Conservation (phyloP, 78 protist genomes). For the Emiliania huxleyi region DNA sequence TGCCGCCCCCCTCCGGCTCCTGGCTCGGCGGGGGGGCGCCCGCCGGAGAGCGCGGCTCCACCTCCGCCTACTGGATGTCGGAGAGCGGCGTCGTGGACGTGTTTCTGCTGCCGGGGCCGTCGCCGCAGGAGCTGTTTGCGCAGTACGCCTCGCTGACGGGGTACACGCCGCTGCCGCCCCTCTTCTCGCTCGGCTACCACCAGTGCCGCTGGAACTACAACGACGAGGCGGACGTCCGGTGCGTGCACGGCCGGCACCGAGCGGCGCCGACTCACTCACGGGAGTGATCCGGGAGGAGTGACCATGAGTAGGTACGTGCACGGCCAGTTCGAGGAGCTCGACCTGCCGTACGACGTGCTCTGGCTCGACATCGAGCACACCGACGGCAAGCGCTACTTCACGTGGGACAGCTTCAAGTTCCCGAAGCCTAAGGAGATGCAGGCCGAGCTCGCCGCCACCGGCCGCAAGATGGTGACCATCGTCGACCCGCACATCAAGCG, state of each 20-base stretch:
- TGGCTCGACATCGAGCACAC: conserved; percentile 99
- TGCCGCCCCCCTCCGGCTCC: background rate
- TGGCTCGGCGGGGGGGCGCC: background rate
- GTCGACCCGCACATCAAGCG: conserved; percentile 98
- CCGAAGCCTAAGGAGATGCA: conserved; percentile 40
- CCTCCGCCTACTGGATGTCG: conserved; percentile 77
- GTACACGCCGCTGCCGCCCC: conserved; percentile 83
- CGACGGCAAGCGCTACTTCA: conserved; percentile 94
- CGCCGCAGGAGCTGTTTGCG: conserved; percentile 50
- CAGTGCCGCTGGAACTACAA: conserved; percentile 99
- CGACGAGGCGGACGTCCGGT: conserved; percentile 57
- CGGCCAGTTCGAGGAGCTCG: conserved; percentile 70
- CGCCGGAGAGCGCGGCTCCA: background rate
- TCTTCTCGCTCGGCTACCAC: conserved; percentile 93
- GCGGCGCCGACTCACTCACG: too few relatives aligned
- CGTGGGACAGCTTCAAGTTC: conserved; percentile 87
- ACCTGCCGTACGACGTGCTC: conserved; percentile 93
- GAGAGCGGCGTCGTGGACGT: conserved; percentile 89
- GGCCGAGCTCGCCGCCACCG: conserved; percentile 61
- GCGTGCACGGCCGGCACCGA: background rate
- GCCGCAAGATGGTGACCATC: conserved; percentile 81
- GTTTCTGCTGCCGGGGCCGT: conserved; percentile 85
- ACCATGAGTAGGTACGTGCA: too few relatives aligned
- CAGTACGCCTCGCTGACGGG: conserved; percentile 89
- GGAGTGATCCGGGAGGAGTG: too few relatives aligned